Conservation (phyloP, 805 yeast species). For the Millerozyma miso region DNA sequence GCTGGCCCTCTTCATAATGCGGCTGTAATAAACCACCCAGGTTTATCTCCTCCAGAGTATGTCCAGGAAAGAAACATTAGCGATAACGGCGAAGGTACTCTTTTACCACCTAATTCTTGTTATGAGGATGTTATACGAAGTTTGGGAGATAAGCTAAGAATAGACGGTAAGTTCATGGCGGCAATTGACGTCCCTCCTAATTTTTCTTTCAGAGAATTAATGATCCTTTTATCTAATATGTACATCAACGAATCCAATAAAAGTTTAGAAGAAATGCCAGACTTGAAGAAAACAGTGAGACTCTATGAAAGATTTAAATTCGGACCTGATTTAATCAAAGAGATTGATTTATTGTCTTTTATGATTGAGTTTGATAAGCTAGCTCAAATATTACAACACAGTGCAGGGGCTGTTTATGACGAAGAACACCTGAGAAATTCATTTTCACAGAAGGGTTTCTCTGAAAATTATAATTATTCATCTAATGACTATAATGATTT, state of each 20-base stretch:
- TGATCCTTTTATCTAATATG: conserved; percentile 28
- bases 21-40: conserved; percentile 27
- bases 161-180: conserved; percentile 39
- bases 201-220: conserved; percentile 39
- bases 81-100: conserved; percentile 11
- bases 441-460: background rate
- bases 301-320: conserved; percentile 57
- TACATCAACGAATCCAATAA: conserved; percentile 4
- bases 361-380: conserved; percentile 8
- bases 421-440: background rate
- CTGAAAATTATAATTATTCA: background rate
- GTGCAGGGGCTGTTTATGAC: background rate
- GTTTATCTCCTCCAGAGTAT: conserved; percentile 39
- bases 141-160: conserved; percentile 54
- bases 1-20: conserved; percentile 35
- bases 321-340: conserved; percentile 14
- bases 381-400: conserved; percentile 17
- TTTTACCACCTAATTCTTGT: conserved; percentile 22
- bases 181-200: conserved; percentile 33
- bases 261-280: conserved; percentile 6
- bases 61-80: conserved; percentile 28
- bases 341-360: conserved; percentile 24
- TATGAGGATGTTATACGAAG: conserved; percentile 59
- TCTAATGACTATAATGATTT: background rate
- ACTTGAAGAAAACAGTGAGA: conserved; percentile 25